A percentile compares a stretch with the other conserved stretches of the same genome.
Conservation (phyloP, 306 rosid genomes). For the Vigna hirtella region DNA sequence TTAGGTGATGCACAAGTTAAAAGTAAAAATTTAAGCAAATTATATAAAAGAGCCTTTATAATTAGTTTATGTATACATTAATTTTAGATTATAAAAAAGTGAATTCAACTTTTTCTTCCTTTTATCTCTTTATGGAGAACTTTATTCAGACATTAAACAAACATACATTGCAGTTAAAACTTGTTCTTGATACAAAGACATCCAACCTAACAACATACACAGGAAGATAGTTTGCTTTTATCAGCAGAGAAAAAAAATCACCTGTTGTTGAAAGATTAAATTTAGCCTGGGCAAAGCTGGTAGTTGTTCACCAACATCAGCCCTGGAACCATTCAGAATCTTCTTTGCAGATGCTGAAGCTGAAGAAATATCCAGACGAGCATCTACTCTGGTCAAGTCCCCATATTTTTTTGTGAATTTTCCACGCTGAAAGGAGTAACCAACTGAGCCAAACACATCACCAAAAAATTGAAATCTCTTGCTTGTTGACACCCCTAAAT, state of each 20-base stretch:
- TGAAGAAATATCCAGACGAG: slow-evolving; percentile 80
- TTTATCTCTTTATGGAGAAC: too few relatives aligned
- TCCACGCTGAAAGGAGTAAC: slow-evolving; percentile 82
- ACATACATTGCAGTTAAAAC: slow-evolving; percentile 24
- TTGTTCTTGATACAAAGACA: slow-evolving; percentile 13
- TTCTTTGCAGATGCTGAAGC: slow-evolving; percentile 72
- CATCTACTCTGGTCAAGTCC: slow-evolving; percentile 84
- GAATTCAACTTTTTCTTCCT: too few relatives aligned
- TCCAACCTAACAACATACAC: neutral
- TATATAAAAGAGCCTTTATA: too few relatives aligned
- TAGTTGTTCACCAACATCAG: slow-evolving; percentile 48
- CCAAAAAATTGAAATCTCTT: slow-evolving; percentile 46
- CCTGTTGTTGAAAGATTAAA: slow-evolving; percentile 94
- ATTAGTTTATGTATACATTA: too few relatives aligned
- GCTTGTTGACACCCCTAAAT: slow-evolving; percentile 39
- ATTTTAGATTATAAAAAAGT: too few relatives aligned
- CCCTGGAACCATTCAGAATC: slow-evolving; percentile 60
- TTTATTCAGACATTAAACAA: neutral
- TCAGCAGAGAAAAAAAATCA: slow-evolving; percentile 24
- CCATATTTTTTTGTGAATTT: slow-evolving; percentile 59
- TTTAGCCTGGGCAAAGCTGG: slow-evolving; percentile 75
- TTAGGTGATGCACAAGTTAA: too few relatives aligned
- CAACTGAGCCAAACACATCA: slow-evolving; percentile 78
- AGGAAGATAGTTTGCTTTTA: neutral
- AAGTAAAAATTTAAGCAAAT: too few relatives aligned